These are phyloP conservation scores for Suillus subalutaceus DNA, from an alignment of 768 basidiomycete species.

Conservation along the genomic window DNA sequence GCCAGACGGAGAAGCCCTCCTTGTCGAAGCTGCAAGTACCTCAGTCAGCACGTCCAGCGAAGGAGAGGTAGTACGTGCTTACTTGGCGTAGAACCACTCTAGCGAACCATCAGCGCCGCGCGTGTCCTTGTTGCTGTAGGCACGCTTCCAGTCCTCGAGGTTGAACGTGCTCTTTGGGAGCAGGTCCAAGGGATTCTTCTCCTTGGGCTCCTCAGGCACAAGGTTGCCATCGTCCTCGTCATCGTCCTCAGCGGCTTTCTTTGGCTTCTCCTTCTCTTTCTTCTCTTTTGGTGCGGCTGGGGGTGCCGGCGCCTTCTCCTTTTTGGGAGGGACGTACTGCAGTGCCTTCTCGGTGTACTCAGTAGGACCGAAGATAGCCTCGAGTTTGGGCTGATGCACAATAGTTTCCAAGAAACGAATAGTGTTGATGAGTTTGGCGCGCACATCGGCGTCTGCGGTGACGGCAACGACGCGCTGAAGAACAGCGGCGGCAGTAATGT, in stretches of 20 bases:
- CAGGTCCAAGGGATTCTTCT: constrained; percentile 91
- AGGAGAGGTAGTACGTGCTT: constrained; percentile 29
- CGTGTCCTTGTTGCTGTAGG: constrained; percentile 98
- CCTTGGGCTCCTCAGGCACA: constrained; percentile 83
- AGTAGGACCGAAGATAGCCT: constrained; percentile 63
- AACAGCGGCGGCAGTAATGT: constrained; percentile 67
- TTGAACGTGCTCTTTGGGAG: constrained; percentile 88
- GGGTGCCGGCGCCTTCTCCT: constrained; percentile 58
- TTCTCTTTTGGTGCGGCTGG: constrained; percentile 52
- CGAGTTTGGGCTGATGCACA: constrained; percentile 79
- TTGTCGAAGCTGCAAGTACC: constrained; percentile 68
- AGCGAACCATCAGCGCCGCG: constrained; percentile 78
- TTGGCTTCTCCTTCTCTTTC: constrained; percentile 68
- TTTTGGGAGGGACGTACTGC: constrained; percentile 73
- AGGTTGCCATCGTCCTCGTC: constrained; percentile 73
- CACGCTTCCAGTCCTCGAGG: constrained; percentile 96
- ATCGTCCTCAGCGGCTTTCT: constrained; percentile 55
- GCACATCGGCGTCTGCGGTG: constrained; percentile 66
- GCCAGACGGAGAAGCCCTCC: constrained; percentile 88
- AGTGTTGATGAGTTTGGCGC: constrained; percentile 72
- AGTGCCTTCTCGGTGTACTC: constrained; percentile 68
- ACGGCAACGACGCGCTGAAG: constrained; percentile 55
- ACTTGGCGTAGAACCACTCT: constrained; percentile 98
- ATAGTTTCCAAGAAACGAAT: constrained; percentile 89
- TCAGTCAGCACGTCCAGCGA: constrained; percentile 11